Conservation (phyloP, 768 basidiomycete genomes). For the Mycena polygramma region DNA sequence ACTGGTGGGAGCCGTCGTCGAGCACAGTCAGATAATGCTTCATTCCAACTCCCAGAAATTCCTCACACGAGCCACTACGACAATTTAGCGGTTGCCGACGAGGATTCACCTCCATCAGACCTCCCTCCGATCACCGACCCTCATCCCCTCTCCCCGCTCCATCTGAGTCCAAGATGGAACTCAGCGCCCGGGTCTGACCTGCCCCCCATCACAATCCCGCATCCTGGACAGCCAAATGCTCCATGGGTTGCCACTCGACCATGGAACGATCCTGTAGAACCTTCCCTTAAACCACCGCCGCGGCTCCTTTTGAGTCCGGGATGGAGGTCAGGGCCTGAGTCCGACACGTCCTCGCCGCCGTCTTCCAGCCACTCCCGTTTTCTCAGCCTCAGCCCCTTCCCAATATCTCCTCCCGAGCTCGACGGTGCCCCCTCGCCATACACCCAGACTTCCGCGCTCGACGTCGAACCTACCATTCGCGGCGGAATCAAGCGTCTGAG, state of each 20-base stretch:
- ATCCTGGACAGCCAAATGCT: no score
- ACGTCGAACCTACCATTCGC: background rate
- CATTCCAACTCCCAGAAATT: background rate
- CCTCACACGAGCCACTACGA: background rate
- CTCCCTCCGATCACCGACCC: background rate
- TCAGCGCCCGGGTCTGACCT: background rate
- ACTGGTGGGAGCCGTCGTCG: constrained; percentile 8
- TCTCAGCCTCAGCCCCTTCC: background rate
- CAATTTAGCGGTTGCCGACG: constrained; percentile 14
- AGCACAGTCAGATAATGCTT: constrained; percentile 1
- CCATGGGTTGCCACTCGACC: no score
- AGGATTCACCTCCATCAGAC: background rate
- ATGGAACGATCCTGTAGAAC: background rate
- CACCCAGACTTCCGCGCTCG: background rate
- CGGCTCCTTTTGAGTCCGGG: background rate
- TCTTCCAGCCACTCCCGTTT: background rate
- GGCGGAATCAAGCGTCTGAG: background rate
- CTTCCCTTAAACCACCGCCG: background rate
- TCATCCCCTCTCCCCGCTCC: background rate
- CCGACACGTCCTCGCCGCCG: constrained; percentile 14
- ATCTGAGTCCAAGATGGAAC: background rate
- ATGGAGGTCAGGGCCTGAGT: background rate
- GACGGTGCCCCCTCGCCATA: background rate
- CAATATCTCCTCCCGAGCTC: background rate
- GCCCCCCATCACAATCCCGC: no score